Evolutionary conservation across 73 alveolate species (phyloP), one percentile per base, ranked within the genome.

Genomic region (Stentor coeruleus): DNA sequence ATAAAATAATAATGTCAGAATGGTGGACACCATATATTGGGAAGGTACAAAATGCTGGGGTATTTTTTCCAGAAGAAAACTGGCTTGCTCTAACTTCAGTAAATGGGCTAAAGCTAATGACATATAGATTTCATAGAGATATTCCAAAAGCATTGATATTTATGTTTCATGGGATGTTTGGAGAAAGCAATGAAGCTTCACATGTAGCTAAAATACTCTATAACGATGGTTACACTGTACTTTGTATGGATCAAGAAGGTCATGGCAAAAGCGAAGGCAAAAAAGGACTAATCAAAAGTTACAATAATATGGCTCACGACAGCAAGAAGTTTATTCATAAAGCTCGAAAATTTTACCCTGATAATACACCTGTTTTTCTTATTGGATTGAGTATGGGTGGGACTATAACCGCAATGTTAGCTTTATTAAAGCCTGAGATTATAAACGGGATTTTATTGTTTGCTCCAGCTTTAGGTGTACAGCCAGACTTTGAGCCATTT

Each of bases 241-340:
- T 75, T 37, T 75, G 40, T 6, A 37, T 75, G n/a, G 83, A 75
- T 35, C 59, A 39, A 40, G 38, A 75, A 75, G 0, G 84, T 3
- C 72, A 39, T 38, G 83, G 83, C 35, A 31, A 36, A 40, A 75
- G 83, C 38, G 77, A 33, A 75, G 83, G 83, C 14, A 33, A 36
- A 2, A 28, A 6, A 15, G 83, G 83, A 75, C 33, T 38, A 20
- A 2, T 75, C 59, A n/a, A 20, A 20, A 75, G 77, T 6, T 6
- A 15, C 0, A 66, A 75, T 15, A 66, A 39, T 6, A 37, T n/a
- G 1, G 14, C 38, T n/a, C n/a, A 66, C 37, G 79, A 66, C 79
- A 28, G 40, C 11, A 28, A 28, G 2, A 26, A 20, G 14, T 66
- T 20, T 66, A 66, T 66, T 11, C 40, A 26, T 1, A 66, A 66